phyloP scores from a whole-genome alignment of 2,329 filamentous ascomycete genomes.

The Thelonectria blattea region DNA sequence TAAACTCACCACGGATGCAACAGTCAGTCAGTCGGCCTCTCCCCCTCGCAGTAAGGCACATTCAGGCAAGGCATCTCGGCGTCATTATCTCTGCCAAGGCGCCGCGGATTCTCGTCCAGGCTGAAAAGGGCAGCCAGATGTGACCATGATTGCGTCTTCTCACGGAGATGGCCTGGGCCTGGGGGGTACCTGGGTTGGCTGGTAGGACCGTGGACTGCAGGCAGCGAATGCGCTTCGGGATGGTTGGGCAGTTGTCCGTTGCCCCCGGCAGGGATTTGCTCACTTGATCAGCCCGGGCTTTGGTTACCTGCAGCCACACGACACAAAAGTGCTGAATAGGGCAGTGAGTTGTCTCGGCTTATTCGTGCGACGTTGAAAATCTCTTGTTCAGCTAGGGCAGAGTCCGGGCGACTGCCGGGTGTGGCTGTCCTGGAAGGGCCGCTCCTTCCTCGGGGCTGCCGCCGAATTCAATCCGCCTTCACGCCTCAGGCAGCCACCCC shows the following conservation, averaged over 20 bases:
- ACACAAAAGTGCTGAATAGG: not conserved
- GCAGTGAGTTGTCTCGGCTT: not conserved
- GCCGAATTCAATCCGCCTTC: too few relatives aligned
- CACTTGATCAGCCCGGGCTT: not conserved
- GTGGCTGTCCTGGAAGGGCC: too few relatives aligned
- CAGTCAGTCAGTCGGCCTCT: too few relatives aligned
- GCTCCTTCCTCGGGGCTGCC: too few relatives aligned
- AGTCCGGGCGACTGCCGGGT: not conserved
- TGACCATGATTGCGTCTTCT: slow-evolving; percentile 6
- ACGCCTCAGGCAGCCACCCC: too few relatives aligned
- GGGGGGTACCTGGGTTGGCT: too few relatives aligned
- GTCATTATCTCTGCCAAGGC: slow-evolving; percentile 13
- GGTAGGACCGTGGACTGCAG: not conserved
- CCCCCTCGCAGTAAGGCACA: too few relatives aligned
- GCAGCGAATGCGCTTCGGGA: slow-evolving; percentile 29
- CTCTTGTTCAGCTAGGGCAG: not conserved
- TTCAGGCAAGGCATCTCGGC: slow-evolving; percentile 6
- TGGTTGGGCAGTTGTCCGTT: slow-evolving; percentile 10
- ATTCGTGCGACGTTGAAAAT: not conserved
- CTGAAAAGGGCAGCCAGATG: slow-evolving; percentile 31
- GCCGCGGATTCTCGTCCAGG: slow-evolving; percentile 20
- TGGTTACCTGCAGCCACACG: not conserved
- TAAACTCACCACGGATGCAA: not conserved
- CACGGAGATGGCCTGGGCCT: slow-evolving; percentile 23
- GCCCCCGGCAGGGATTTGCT: not conserved